Evolutionary conservation across 805 yeast genomes (phyloP), one percentile per base, ranked within the genome.

Genomic region (Dipodascopsis tothii): DNA sequence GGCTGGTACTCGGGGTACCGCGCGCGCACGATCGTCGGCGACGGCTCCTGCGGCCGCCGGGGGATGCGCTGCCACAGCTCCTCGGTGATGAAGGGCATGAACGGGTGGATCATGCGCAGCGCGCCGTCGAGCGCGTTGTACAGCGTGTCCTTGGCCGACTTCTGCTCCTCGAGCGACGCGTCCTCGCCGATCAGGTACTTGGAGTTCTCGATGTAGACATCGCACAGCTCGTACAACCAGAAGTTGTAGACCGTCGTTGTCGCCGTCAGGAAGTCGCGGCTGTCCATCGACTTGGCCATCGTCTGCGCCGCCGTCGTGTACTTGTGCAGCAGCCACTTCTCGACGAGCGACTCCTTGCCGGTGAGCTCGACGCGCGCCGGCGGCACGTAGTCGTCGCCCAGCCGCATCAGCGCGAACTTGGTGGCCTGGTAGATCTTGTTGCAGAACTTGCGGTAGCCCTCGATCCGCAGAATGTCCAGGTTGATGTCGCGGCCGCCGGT

Each of bases 11-110:
- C 74, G 45, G 98, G 98, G 71, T 79, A 92, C 39, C 71, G 56
- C 34, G 96, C 94, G 61, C 77, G 77, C 40, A 79, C 80, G 63
- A 92, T 86, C 18, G 96, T 74, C 40, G 65, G 69, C 21, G 86
- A 71, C 19, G 67, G 66, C 58, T 84, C 96, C 42, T 78, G 69
- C 5, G 77, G 74, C 62, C 96, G 80, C 60, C 83, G 81, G 58
- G 97, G 97, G 60, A 92, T 71, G 68, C 97, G 84, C 72, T 92
- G 98, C 96, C 96, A 92, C 84, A 92, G 78, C 73, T 92, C 98
- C 68, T 92, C 98, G 38, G 97, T 81, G 55, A 92, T 72, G 63
- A 78, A 92, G 33, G 98, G 98, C 98, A 92, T 92, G 73, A 86
- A 92, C 64, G 98, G 98, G 63, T 90, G 97, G 56, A 90, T 92